Evolutionary conservation across 176 grass and related monocot genomes (phyloP).

Genomic region (Olyra latifolia): DNA sequence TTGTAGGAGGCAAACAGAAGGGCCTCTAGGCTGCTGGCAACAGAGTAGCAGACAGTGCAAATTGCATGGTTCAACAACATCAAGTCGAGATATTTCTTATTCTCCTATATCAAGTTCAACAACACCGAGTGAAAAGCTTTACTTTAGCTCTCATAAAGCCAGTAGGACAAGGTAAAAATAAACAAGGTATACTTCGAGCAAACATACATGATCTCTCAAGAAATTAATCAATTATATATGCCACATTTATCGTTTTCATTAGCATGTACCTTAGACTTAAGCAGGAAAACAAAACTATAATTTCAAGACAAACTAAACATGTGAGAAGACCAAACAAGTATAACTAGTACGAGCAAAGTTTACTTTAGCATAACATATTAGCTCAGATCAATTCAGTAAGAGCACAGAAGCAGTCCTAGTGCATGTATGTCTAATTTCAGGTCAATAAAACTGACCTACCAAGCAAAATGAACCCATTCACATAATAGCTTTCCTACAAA

Average conservation of each 20-base stretch:
- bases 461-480: not conserved
- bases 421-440: not conserved
- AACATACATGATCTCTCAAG: not conserved
- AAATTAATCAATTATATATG: not conserved
- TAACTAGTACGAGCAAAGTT: not conserved
- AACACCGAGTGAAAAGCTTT: not conserved
- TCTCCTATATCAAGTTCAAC: slow-evolving; percentile 4
- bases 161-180: not conserved
- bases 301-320: not conserved
- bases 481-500: not conserved
- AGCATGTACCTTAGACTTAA: not conserved
- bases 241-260: not conserved
- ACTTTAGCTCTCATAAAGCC: not conserved
- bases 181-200: not conserved
- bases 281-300: not conserved
- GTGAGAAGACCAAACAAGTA: not conserved
- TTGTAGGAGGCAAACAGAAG: too few relatives aligned
- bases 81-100: too few relatives aligned
- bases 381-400: not conserved
- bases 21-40: too few relatives aligned
- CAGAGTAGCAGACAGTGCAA: too few relatives aligned
- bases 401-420: not conserved
- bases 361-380: slow-evolving; percentile 8
- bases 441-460: not conserved
- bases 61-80: too few relatives aligned